Conservation (phyloP, 306 rosid species). For the Cicer cuneatum region DNA sequence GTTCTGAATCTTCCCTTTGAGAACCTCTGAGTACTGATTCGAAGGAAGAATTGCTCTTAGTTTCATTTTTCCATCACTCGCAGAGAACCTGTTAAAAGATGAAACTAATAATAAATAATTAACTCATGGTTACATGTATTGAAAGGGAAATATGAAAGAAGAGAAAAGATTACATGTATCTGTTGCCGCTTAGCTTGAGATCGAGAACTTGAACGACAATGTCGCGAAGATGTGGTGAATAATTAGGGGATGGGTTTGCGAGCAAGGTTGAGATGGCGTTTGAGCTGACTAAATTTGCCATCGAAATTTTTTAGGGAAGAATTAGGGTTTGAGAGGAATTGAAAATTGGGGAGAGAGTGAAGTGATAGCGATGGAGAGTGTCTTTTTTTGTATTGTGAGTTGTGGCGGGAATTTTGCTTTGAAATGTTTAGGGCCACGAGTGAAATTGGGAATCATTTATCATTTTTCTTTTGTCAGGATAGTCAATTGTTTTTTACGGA, state of each 20-base stretch:
- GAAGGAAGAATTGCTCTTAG: conserved; percentile 69
- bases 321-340: neutral
- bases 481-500: too few relatives aligned
- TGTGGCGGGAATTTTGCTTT: conserved; percentile 44
- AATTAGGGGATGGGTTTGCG: conserved; percentile 68
- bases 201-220: conserved; percentile 78
- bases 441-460: too few relatives aligned
- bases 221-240: conserved; percentile 62
- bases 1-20: conserved; percentile 80
- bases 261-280: conserved; percentile 65
- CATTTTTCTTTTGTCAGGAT: too few relatives aligned
- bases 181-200: conserved; percentile 66
- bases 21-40: conserved; percentile 51
- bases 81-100: conserved; percentile 65
- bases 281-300: conserved; percentile 58
- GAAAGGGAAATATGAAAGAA: neutral
- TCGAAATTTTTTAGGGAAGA: neutral
- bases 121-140: neutral
- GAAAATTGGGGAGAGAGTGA: neutral
- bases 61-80: conserved; percentile 77
- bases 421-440: neutral
- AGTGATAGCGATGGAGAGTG: neutral
- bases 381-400: conserved; percentile 31
- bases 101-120: neutral
- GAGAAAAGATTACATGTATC: conserved; percentile 55